Evolutionary conservation across 495 filamentous ascomycete species (phyloP).

Genomic region (Penicillium lagena): DNA sequence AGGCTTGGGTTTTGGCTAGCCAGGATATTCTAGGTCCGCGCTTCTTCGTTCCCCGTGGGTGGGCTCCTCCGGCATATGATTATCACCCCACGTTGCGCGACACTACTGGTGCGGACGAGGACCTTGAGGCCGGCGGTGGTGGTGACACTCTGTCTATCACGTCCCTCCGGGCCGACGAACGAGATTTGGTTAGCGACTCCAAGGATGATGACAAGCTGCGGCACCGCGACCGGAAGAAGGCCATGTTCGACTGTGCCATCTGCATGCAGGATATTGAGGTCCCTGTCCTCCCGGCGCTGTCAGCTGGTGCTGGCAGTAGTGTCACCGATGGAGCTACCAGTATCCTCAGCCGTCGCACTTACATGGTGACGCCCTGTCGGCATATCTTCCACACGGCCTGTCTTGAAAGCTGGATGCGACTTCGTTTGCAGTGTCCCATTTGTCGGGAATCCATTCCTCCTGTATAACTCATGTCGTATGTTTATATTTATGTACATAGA

Average conservation of each 20-base stretch:
- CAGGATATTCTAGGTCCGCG: conserved; percentile 85
- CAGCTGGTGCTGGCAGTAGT: conserved; percentile 37
- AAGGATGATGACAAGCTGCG: conserved; percentile 32
- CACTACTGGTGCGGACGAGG: conserved; percentile 41
- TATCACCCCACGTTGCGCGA: conserved; percentile 91
- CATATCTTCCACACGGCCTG: conserved; percentile 95
- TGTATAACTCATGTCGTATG: conserved; percentile 40
- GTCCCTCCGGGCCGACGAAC: conserved; percentile 38
- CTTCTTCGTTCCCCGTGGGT: conserved; percentile 63
- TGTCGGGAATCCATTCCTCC: conserved; percentile 87
- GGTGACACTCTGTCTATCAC: conserved; percentile 59
- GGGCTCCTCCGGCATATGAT: conserved; percentile 82
- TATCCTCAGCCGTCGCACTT: conserved; percentile 68
- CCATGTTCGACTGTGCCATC: conserved; percentile 84
- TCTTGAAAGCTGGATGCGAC: conserved; percentile 93
- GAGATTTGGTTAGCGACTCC: conserved; percentile 30
- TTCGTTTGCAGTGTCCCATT: conserved; percentile 89
- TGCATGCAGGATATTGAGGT: conserved; percentile 89
- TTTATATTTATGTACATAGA: conserved; percentile 3
- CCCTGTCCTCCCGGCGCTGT: conserved; percentile 60
- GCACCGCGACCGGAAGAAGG: conserved; percentile 45
- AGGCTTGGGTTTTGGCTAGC: conserved; percentile 66
- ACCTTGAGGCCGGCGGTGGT: conserved; percentile 62
- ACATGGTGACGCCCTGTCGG: conserved; percentile 96
- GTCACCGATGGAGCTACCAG: conserved; percentile 57